These are phyloP conservation scores for Aspergillus glaucus DNA, from an alignment of 2,329 filamentous ascomycete species.

Conservation along the genomic window DNA sequence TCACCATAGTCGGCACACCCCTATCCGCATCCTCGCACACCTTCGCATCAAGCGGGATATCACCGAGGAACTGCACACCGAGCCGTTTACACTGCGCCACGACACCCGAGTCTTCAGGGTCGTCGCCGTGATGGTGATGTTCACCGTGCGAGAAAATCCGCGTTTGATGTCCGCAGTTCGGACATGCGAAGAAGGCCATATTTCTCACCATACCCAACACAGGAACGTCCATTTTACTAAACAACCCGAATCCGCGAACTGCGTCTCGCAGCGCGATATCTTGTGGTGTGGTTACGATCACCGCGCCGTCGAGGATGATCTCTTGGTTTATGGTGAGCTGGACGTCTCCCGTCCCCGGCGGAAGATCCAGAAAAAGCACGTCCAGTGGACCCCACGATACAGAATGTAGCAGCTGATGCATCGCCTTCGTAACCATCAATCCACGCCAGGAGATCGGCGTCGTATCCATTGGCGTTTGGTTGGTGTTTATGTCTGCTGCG, in stretches of 20 bases:
- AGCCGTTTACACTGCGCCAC: conserved; percentile 63
- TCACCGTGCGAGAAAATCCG: conserved; percentile 60
- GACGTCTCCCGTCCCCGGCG: conserved; percentile 90
- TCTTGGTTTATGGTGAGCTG: conserved; percentile 97
- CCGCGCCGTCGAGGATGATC: conserved; percentile 71
- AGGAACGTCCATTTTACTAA: conserved; percentile 73
- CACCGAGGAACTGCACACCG: conserved; percentile 72
- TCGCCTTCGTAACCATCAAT: conserved; percentile 94
- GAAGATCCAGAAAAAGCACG: conserved; percentile 80
- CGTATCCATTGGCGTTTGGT: conserved; percentile 35
- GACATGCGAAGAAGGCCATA: conserved; percentile 80
- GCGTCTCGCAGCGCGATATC: conserved; percentile 89
- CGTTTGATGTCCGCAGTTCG: conserved; percentile 66
- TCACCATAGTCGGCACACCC: conserved; percentile 83
- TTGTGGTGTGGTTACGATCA: conserved; percentile 91
- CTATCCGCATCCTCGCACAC: conserved; percentile 84
- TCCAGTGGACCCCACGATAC: conserved; percentile 91
- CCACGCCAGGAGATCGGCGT: conserved; percentile 92
- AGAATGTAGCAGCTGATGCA: conserved; percentile 91
- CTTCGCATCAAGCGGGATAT: conserved; percentile 78
- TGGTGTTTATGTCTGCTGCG: conserved; percentile 5
- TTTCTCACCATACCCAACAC: conserved; percentile 83
- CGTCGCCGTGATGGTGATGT: conserved; percentile 14
- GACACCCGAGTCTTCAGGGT: conserved; percentile 53
- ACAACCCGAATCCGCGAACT: conserved; percentile 86